Evolutionary conservation across 148 eudicot species (phyloP).

Genomic region (Spergularia marina): DNA sequence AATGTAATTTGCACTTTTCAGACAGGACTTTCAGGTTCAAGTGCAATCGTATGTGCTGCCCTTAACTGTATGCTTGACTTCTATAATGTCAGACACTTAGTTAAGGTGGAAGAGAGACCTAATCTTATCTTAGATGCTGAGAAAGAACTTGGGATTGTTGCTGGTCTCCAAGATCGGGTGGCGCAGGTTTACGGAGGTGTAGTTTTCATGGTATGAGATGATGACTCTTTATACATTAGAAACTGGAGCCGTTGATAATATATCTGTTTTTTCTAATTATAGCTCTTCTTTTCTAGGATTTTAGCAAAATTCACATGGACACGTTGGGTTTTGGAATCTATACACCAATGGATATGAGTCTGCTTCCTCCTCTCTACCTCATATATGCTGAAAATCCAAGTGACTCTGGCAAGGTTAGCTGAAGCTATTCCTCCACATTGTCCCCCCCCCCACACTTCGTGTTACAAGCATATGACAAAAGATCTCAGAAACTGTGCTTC

Average conservation of each 20-base stretch:
- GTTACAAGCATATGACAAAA: not conserved
- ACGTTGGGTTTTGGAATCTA: constrained; percentile 72
- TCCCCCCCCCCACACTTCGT: no score
- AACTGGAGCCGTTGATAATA: not conserved
- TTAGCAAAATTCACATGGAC: constrained; percentile 67
- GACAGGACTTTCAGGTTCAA: constrained; percentile 96
- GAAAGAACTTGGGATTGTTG: constrained; percentile 95
- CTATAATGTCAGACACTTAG: constrained; percentile 67
- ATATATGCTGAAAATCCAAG: constrained; percentile 97
- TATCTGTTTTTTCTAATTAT: not conserved
- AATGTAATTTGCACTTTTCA: constrained; percentile 31
- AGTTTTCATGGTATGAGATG: constrained; percentile 71
- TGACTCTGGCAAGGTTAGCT: constrained; percentile 91
- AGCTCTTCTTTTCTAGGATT: constrained; percentile 51
- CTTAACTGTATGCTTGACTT: constrained; percentile 91
- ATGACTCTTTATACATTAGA: not conserved
- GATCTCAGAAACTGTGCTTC: not conserved
- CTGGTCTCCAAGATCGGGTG: constrained; percentile 93
- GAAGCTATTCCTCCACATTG: constrained; percentile 7
- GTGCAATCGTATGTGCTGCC: constrained; percentile 96
- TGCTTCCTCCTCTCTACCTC: constrained; percentile 81
- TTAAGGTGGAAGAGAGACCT: constrained; percentile 80
- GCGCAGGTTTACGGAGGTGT: constrained; percentile 96
- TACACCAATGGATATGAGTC: constrained; percentile 59
- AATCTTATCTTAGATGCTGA: constrained; percentile 82